Base-by-base conservation (phyloP, 2,329 filamentous ascomycete species). In the Diaporthe destruens region DNA sequence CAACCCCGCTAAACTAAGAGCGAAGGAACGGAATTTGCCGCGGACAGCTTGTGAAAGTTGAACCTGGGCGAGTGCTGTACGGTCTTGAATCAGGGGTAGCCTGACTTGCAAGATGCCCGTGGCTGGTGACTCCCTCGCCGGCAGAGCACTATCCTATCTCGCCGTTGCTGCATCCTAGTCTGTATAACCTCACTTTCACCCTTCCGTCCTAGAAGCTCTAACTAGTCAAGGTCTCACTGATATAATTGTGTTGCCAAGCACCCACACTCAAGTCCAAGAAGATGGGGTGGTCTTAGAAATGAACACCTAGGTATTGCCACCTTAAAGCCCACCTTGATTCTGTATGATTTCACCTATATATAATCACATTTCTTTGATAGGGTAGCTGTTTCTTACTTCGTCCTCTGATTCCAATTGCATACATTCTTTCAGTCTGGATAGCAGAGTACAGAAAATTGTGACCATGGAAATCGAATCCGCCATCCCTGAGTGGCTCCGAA, bases 131-230 rank as follows among this genome's bases (percentile, higher is more conserved):
- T 23, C 23, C 25, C 51, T 54, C 51, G 51, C 51, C 51, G 51
- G 51, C 25, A 32, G 23, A 54, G 51, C 51, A 54, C 2, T 54
- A 54, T 14, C 51, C 51, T 54, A 54, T 54, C 51, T 54, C 51
- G 25, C 25, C 23, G 8, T 25, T 9, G 44, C 16, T 32, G 8
- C 51, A 54, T 32, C 25, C 25, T 54, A 14, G 51, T 18, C 25
- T 54, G 51, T 32, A 54, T 20, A 54, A 54, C 51, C 51, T 54
- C 25, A 54, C 25, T 18, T 32, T 1, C 16, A 25, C 20, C 25
- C 25, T 20, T 18, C 51, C 51, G 29, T 18, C 12, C 25, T 32
- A n/a, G 18, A 18, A 0, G 1, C 16, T 23, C 5, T 11, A n/a
- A n/a, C n/a, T n/a, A 25, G 51, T 14, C 51, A 25, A 16, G 23